Evolutionary conservation across 257 asterid species (phyloP).

Genomic region (Petunia axillaris): DNA sequence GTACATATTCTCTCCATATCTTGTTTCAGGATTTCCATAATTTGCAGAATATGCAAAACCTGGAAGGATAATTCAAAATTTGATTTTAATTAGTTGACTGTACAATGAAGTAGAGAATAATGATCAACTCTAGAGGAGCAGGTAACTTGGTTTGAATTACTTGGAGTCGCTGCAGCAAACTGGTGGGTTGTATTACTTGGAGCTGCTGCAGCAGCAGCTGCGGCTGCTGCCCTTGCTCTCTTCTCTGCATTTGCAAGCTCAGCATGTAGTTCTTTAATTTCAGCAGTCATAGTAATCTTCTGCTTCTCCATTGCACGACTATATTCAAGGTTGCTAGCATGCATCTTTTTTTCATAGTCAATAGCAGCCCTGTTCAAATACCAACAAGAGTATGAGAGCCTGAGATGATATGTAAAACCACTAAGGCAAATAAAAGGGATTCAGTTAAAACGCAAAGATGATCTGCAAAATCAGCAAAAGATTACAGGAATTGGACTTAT

Average conservation of each 20-base stretch:
- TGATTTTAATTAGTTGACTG: neutral
- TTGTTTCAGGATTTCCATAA: conserved; percentile 43
- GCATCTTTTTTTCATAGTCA: conserved; percentile 76
- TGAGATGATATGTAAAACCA: neutral
- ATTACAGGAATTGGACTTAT: too few relatives aligned
- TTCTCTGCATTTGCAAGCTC: conserved; percentile 73
- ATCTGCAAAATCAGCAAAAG: neutral
- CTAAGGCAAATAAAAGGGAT: too few relatives aligned
- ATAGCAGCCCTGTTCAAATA: conserved; percentile 63
- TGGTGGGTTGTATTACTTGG: conserved; percentile 42
- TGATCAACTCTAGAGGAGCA: neutral
- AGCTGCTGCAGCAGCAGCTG: conserved; percentile 46
- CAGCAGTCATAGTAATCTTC: conserved; percentile 56
- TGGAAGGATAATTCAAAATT: conserved; percentile 28
- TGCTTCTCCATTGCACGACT: conserved; percentile 76
- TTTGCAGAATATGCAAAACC: conserved; percentile 51
- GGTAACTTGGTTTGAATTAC: conserved; percentile 36
- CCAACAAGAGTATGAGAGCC: conserved; percentile 10
- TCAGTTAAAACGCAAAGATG: neutral
- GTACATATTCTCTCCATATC: conserved; percentile 46
- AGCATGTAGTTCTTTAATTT: conserved; percentile 61
- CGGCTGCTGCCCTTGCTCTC: conserved; percentile 57
- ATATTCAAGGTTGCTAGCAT: conserved; percentile 46
- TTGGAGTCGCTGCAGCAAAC: conserved; percentile 42
- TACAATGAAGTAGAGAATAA: neutral